phyloP scores from a whole-genome alignment of 2,329 filamentous ascomycete genomes.

The Diaporthe nobilis region DNA sequence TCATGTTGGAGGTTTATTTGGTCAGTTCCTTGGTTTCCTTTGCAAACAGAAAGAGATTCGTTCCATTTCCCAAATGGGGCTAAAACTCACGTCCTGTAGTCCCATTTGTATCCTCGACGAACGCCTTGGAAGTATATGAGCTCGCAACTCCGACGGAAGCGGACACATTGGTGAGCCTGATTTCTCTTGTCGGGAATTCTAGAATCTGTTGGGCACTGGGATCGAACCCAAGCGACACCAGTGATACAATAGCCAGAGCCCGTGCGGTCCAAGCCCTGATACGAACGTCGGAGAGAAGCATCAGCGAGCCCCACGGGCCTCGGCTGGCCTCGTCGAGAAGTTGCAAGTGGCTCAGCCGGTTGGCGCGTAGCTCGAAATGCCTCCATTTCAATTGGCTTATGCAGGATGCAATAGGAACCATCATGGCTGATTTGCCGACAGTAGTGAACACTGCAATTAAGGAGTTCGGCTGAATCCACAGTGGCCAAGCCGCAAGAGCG shows the following conservation, averaged over 20 bases:
- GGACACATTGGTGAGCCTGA: background rate
- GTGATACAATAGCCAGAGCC: conserved; percentile 39
- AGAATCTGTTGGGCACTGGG: conserved; percentile 44
- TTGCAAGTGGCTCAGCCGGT: conserved; percentile 44
- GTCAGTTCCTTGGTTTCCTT: background rate
- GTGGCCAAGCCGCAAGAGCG: conserved; percentile 29
- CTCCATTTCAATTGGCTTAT: conserved; percentile 47
- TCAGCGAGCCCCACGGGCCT: conserved; percentile 46
- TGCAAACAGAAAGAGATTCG: background rate
- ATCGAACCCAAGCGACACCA: conserved; percentile 42
- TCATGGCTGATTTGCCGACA: conserved; percentile 43
- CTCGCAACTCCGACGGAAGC: conserved; percentile 30
- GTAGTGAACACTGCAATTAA: conserved; percentile 45
- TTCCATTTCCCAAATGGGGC: background rate
- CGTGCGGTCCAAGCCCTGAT: conserved; percentile 18
- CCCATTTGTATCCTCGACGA: background rate
- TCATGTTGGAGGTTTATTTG: background rate
- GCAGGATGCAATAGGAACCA: conserved; percentile 44
- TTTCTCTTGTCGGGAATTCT: conserved; percentile 29
- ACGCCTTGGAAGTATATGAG: conserved; percentile 34
- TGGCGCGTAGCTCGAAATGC: conserved; percentile 39
- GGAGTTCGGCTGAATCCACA: conserved; percentile 41
- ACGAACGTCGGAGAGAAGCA: conserved; percentile 18
- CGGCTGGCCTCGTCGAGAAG: conserved; percentile 46
- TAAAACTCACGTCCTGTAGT: background rate